Conservation (phyloP, 2,329 filamentous ascomycete species). For the Xylariaceae sp. region DNA sequence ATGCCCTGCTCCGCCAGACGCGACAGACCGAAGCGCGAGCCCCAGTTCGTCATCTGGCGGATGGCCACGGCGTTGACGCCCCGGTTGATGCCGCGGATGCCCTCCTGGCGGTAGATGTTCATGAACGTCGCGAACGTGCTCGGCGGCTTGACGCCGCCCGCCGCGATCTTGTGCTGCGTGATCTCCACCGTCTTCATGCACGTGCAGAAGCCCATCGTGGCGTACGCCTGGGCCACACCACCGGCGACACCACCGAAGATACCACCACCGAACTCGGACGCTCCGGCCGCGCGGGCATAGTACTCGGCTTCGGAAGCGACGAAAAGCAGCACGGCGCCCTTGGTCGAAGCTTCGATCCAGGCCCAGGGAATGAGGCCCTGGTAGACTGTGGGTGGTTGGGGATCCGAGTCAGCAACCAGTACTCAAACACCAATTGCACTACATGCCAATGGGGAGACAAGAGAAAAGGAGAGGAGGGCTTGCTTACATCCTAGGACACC, state of each 20-base stretch:
- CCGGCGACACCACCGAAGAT: conserved; percentile 89
- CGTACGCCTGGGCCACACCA: conserved; percentile 95
- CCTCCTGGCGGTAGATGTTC: conserved; percentile 92
- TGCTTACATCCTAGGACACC: conserved; percentile 88
- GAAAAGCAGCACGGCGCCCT: conserved; percentile 97
- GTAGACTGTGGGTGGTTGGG: conserved; percentile 62
- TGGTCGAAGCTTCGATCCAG: conserved; percentile 99
- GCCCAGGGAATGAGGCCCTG: conserved; percentile 99
- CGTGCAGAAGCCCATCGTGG: conserved; percentile 99
- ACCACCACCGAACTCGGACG: conserved; percentile 79
- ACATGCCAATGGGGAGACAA: too few species aligned
- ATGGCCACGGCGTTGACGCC: conserved; percentile 98
- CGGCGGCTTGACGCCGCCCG: conserved; percentile 75
- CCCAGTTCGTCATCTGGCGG: conserved; percentile 99
- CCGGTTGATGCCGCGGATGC: conserved; percentile 93
- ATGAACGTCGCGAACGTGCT: conserved; percentile 93
- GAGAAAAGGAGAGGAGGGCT: background rate
- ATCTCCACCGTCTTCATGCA: conserved; percentile 99
- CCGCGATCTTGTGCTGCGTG: conserved; percentile 93
- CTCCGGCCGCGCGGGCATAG: conserved; percentile 78
- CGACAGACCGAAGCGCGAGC: conserved; percentile 88
- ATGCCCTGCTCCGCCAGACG: conserved; percentile 89
- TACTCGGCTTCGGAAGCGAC: conserved; percentile 98
- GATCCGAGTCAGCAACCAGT: background rate
- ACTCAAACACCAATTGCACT: background rate